Percentiles rank a stretch among this genome's conserved stretches.
Conservation (phyloP, 371 early-diverging fungal species). For the Mortierella sp. region DNA sequence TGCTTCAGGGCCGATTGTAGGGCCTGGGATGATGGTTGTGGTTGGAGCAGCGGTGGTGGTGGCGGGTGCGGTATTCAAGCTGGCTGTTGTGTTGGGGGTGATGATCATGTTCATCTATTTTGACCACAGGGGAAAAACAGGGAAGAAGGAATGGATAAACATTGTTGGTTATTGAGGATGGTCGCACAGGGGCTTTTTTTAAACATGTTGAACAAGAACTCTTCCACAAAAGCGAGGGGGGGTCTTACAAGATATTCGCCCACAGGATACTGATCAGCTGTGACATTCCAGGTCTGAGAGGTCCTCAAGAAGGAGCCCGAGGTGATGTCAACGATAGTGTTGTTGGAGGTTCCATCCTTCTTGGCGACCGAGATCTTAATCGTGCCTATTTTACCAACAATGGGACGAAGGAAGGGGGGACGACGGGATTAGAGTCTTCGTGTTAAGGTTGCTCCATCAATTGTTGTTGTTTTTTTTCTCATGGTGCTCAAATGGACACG, state of each 20-base stretch:
- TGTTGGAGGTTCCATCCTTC: constrained; percentile 36
- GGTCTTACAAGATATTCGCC: constrained; percentile 28
- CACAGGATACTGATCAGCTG: constrained; percentile 8
- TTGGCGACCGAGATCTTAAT: constrained; percentile 31
- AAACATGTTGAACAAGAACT: neutral
- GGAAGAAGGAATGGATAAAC: too few species aligned
- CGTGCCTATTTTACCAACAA: too few species aligned
- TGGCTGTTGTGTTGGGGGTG: constrained; percentile 18
- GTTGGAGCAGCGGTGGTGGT: neutral
- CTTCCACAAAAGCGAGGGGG: too few species aligned
- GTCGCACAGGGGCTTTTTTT: too few species aligned
- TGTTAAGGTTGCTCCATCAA: too few species aligned
- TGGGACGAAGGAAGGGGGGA: too few species aligned
- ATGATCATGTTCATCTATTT: constrained; percentile 31
- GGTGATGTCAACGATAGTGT: constrained; percentile 20
- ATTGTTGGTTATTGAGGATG: too few species aligned
- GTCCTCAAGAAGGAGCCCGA: neutral
- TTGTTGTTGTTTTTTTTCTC: too few species aligned
- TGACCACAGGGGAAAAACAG: neutral
- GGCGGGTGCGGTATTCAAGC: neutral
- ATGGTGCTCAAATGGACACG: too few species aligned
- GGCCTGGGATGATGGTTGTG: neutral
- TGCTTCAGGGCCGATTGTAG: neutral
- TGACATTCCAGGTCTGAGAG: constrained; percentile 25
- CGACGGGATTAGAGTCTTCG: too few species aligned